Conservation (phyloP, 257 asterid genomes). For the Jaltomata sinuosa region DNA sequence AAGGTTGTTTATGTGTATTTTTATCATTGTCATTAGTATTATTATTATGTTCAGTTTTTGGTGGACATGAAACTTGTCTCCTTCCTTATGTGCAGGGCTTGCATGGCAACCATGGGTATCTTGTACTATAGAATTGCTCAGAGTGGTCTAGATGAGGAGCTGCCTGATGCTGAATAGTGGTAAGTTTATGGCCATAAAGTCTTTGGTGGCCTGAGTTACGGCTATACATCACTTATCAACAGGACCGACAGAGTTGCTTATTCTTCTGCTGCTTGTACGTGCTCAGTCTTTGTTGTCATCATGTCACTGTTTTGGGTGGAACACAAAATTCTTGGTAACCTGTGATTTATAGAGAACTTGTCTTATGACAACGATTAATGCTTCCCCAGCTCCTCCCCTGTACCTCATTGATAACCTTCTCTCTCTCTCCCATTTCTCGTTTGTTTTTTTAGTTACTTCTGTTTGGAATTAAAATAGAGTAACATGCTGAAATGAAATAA, state of each 20-base stretch:
- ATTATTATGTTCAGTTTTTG: neutral
- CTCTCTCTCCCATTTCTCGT: neutral
- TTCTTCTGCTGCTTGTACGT: neutral
- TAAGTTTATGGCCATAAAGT: conserved; percentile 9
- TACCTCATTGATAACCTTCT: neutral
- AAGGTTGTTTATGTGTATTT: neutral
- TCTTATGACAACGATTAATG: neutral
- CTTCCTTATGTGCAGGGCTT: conserved; percentile 54
- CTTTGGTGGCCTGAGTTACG: neutral
- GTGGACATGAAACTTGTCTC: conserved; percentile 1
- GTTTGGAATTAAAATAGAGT: neutral
- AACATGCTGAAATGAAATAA: neutral
- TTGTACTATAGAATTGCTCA: conserved; percentile 81
- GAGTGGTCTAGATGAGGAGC: conserved; percentile 51
- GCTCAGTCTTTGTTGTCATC: neutral
- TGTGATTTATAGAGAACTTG: conserved; percentile 5
- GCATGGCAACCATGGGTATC: conserved; percentile 96
- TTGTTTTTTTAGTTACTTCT: neutral
- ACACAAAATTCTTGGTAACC: neutral
- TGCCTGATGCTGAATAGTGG: conserved; percentile 37
- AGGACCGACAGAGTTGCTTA: neutral
- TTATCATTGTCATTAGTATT: neutral
- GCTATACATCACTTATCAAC: neutral
- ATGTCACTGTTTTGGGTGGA: neutral
- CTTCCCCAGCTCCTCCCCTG: neutral